A percentile compares a stretch with the other conserved stretches of the same genome.
Evolutionary conservation across 331 rosid genomes (phyloP).

Genomic region (Arachis monticola): DNA sequence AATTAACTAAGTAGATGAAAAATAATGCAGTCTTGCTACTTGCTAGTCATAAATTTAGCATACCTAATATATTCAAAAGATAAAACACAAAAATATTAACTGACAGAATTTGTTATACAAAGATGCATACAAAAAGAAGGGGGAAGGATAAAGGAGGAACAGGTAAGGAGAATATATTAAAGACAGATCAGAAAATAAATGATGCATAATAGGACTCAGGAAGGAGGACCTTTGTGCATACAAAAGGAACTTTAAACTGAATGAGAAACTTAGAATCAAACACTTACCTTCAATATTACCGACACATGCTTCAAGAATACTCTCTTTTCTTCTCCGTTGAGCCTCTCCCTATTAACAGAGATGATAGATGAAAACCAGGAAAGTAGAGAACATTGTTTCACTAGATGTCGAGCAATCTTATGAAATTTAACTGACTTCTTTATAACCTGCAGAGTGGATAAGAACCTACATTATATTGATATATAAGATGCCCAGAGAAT

Average conservation of each 20-base stretch:
- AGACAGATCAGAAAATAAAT: slow-evolving; percentile 27
- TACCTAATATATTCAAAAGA: slow-evolving; percentile 19
- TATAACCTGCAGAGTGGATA: slow-evolving; percentile 63
- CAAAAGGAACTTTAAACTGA: slow-evolving; percentile 24
- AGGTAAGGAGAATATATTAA: no score
- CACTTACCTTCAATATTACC: slow-evolving; percentile 63
- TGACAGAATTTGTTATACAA: not conserved
- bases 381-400: slow-evolving; percentile 72
- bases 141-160: no score
- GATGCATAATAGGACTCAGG: not conserved
- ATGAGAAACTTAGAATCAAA: not conserved
- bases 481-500: slow-evolving; percentile 29
- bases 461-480: slow-evolving; percentile 21
- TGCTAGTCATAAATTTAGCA: not conserved
- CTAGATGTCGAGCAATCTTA: slow-evolving; percentile 69
- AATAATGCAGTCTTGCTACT: slow-evolving; percentile 23
- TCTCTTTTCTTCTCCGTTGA: slow-evolving; percentile 50
- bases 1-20: not conserved
- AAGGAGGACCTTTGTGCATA: slow-evolving; percentile 10
- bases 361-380: slow-evolving; percentile 80
- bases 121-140: no score
- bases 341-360: slow-evolving; percentile 46
- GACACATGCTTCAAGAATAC: slow-evolving; percentile 57
- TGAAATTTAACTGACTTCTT: slow-evolving; percentile 68
- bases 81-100: slow-evolving; percentile 23